Evolutionary conservation across 2,329 filamentous ascomycete genomes (phyloP).

Genomic region (Ophiostoma australiae): DNA sequence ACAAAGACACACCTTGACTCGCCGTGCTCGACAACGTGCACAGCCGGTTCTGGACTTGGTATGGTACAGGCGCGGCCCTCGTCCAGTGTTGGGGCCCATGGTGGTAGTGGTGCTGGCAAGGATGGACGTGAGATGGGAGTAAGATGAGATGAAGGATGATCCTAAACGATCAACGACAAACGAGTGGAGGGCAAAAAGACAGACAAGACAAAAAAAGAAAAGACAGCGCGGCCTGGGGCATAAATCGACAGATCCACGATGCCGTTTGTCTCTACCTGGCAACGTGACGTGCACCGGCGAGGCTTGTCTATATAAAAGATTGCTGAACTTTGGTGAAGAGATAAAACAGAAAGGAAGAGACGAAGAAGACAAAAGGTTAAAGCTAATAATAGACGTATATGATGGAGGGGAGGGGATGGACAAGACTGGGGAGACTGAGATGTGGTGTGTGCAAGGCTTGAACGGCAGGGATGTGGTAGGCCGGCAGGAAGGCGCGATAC

Average conservation of each 20-base stretch:
- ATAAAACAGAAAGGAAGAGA: not conserved
- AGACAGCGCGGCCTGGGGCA: not conserved
- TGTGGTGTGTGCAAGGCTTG: conserved; percentile 1
- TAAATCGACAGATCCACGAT: conserved; percentile 7
- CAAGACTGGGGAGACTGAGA: not conserved
- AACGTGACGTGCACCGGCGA: not conserved
- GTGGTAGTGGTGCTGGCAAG: not conserved
- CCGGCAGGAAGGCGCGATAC: not conserved
- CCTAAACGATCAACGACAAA: not conserved
- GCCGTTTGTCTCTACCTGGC: conserved; percentile 2
- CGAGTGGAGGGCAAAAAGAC: not conserved
- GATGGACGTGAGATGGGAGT: not conserved
- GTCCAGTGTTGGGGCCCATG: conserved; percentile 1
- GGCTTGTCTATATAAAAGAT: not conserved
- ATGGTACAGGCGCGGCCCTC: conserved; percentile 30
- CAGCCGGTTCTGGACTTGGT: conserved; percentile 35
- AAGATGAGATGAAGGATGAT: not conserved
- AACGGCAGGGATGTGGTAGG: conserved; percentile 2
- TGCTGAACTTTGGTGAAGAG: not conserved
- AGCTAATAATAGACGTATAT: not conserved
- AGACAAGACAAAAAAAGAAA: not conserved
- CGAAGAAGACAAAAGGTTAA: conserved; percentile 1
- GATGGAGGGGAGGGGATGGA: not conserved
- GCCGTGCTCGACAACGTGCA: conserved; percentile 30
- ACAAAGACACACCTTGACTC: conserved; percentile 30